Evolutionary conservation across 208 protist species (phyloP).

Genomic region (Leishmania turanica): DNA sequence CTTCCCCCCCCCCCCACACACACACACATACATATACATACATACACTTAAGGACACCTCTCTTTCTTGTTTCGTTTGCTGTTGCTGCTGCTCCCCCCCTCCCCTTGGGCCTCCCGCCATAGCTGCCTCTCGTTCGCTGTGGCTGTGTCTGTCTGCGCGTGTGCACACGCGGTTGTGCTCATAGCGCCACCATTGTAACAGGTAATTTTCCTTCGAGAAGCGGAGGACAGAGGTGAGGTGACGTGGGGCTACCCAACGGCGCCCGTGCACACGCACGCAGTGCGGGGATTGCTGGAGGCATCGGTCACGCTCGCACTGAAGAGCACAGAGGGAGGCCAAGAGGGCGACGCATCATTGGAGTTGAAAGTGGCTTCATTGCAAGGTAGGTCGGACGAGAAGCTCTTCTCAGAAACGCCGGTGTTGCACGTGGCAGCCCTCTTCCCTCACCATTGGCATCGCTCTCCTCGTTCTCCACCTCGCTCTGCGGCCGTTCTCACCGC

Average conservation of each 20-base stretch:
- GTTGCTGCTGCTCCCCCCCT: not conserved
- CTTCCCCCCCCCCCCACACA: no score
- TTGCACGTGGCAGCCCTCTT: not conserved
- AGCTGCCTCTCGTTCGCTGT: no score
- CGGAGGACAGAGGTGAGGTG: no score
- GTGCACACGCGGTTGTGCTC: no score
- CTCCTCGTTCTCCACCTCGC: not conserved
- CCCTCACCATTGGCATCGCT: not conserved
- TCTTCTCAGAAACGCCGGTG: not conserved
- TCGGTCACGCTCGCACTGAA: not conserved
- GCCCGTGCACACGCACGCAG: not conserved
- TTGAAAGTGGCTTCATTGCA: not conserved
- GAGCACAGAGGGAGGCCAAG: not conserved
- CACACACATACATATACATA: not conserved
- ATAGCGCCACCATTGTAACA: no score
- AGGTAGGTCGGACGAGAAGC: not conserved
- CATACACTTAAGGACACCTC: not conserved
- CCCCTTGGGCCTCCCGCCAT: no score
- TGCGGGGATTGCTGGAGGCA: not conserved
- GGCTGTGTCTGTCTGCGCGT: no score
- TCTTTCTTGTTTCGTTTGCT: not conserved
- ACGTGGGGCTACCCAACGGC: no score
- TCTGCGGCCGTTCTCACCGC: not conserved
- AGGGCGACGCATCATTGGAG: not conserved
- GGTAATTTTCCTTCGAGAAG: no score